Evolutionary conservation across 768 basidiomycete species (phyloP), one percentile per base, ranked within the genome.

Genomic region (Naganishia antarctica): DNA sequence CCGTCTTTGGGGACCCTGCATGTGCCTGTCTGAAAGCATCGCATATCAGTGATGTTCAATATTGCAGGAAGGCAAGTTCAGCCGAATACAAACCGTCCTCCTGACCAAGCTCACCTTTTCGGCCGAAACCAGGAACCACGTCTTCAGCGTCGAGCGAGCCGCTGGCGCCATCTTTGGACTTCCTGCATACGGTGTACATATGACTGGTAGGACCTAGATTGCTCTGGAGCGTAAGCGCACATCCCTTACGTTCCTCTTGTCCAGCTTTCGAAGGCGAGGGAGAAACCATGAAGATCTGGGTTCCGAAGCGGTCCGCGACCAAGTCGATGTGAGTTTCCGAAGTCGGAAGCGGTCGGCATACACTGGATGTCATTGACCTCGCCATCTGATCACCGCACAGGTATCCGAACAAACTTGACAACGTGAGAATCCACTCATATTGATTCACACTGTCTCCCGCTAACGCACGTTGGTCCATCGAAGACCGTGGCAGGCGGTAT

Each of bases 101-200:
- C n/a, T n/a, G n/a, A n/a, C n/a, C n/a, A n/a, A n/a, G n/a, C n/a
- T n/a, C n/a, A 37, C 34, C 34, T 15, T 15, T 37, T 37, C 15
- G 34, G 15, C 15, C 34, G 7, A 37, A 7, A 37, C 11, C n/a
- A 76, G 72, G 5, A 89, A 90, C 74, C 88, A 82, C 63, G 89
- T 84, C 23, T 96, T 98, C 76, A 83, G 86, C 74, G 84, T 98
- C 83, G 96, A 98, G 76, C 83, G 94, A 43, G 82, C 89, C 0
- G 91, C 91, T 2, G 91, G 89, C 74, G 83, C 87, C 0, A 79
- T 98, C 34, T 97, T 98, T 71, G 92, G 94, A 2, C 76, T 93
- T 7, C 82, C 90, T 58, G 96, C 93, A 0, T 92, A 89, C 70
- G 94, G 96, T 0, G 88, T 94, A 2, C 96, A 98, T 76, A 84